These are phyloP conservation scores for Dendrocalamus sinicus DNA, from an alignment of 176 grass and related monocot genomes.

Conservation along the genomic window DNA sequence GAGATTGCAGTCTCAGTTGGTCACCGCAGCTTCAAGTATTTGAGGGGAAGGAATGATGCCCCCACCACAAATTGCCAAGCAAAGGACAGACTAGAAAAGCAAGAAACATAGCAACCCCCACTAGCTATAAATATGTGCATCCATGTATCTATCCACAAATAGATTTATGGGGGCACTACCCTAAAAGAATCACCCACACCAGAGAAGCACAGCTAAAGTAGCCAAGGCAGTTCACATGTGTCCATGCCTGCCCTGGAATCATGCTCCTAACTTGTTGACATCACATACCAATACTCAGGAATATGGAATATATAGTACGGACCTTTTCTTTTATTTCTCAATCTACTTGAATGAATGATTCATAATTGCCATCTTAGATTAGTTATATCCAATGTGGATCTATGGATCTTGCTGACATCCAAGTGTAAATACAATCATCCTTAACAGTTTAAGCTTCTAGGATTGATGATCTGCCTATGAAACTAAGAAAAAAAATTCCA, in stretches of 20 bases:
- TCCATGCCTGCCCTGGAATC: conserved; percentile 56
- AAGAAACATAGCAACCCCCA: conserved; percentile 51
- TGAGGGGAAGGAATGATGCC: conserved; percentile 34
- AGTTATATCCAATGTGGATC: conserved; percentile 41
- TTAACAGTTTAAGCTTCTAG: neutral
- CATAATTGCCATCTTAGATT: conserved; percentile 26
- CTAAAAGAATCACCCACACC: conserved; percentile 34
- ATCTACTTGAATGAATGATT: conserved; percentile 28
- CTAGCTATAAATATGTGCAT: conserved; percentile 62
- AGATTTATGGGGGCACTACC: conserved; percentile 47
- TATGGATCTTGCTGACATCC: conserved; percentile 36
- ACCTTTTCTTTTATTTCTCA: conserved; percentile 17
- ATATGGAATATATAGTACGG: conserved; percentile 41
- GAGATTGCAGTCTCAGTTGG: conserved; percentile 25
- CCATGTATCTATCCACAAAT: conserved; percentile 51
- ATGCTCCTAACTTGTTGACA: conserved; percentile 62
- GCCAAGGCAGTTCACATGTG: conserved; percentile 50
- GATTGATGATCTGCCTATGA: neutral
- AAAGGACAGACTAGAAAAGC: conserved; percentile 50
- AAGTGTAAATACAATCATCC: neutral
- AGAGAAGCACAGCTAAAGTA: conserved; percentile 52
- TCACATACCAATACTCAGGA: conserved; percentile 43
- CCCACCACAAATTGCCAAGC: conserved; percentile 42
- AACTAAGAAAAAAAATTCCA: neutral
- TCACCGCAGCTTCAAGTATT: conserved; percentile 41